A percentile compares a stretch with the other conserved stretches of the same genome.
These are phyloP conservation scores for Apophysomyces trapeziformis DNA, from an alignment of 371 early-diverging fungal genomes.

Conservation along the genomic window DNA sequence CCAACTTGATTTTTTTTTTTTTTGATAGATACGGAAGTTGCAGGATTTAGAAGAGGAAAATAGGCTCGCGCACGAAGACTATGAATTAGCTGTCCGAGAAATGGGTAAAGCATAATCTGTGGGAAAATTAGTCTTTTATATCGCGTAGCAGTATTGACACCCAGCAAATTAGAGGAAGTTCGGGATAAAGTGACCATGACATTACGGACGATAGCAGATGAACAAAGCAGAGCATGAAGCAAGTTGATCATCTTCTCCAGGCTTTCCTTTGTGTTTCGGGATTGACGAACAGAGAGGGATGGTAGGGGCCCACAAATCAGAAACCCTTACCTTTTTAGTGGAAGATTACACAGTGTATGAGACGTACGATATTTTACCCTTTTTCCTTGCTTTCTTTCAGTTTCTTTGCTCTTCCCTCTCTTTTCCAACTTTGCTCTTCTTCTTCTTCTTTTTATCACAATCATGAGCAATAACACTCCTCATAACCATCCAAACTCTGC, in stretches of 20 bases:
- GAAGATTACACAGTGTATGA: too few relatives aligned
- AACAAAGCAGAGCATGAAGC: slow-evolving; percentile 26
- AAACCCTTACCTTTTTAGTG: too few relatives aligned
- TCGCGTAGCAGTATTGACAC: too few relatives aligned
- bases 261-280: neutral
- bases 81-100: slow-evolving; percentile 53
- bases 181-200: slow-evolving; percentile 39
- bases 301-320: too few relatives aligned
- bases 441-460: neutral
- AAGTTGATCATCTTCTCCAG: neutral
- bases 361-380: neutral
- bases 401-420: neutral
- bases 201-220: slow-evolving; percentile 46
- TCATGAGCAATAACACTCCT: slow-evolving; percentile 17
- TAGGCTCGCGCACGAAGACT: slow-evolving; percentile 50
- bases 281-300: too few relatives aligned
- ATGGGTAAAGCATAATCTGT: slow-evolving; percentile 35
- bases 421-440: neutral
- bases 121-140: neutral
- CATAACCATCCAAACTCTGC: slow-evolving; percentile 19
- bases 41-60: slow-evolving; percentile 47
- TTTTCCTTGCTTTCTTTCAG: neutral
- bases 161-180: slow-evolving; percentile 30
- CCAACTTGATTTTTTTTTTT: slow-evolving; percentile 7
- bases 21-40: slow-evolving; percentile 26